Percentiles rank a stretch among this genome's conserved stretches.
phyloP scores from a whole-genome alignment of 108 stramenopile genomes.

The Pseudonitzschia delicatissima region DNA sequence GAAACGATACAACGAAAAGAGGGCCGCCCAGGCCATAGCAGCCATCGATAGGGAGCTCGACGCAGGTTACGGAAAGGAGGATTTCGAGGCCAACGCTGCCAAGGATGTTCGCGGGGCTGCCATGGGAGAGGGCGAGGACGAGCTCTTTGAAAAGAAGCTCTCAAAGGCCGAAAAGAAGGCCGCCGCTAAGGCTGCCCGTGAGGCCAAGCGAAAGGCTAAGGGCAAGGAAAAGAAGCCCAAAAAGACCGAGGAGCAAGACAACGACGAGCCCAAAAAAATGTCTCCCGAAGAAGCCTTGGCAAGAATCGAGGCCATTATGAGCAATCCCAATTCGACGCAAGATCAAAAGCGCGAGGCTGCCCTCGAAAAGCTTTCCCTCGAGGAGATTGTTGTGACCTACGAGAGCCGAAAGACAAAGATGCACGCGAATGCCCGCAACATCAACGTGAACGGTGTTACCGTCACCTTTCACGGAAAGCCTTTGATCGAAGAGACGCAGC shows the following conservation, averaged over 20 bases:
- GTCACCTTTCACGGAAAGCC: slow-evolving; percentile 91
- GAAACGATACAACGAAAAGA: slow-evolving; percentile 61
- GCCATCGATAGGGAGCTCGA: slow-evolving; percentile 72
- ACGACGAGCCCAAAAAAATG: slow-evolving; percentile 37
- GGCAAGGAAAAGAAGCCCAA: slow-evolving; percentile 19
- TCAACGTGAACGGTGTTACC: slow-evolving; percentile 94
- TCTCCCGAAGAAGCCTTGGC: slow-evolving; percentile 40
- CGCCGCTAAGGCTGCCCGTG: slow-evolving; percentile 77
- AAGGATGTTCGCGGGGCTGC: slow-evolving; percentile 77
- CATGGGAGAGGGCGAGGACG: slow-evolving; percentile 91
- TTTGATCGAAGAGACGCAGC: slow-evolving; percentile 83
- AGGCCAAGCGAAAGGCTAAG: slow-evolving; percentile 87
- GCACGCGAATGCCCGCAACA: slow-evolving; percentile 92
- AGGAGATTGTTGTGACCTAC: slow-evolving; percentile 84
- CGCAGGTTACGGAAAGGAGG: slow-evolving; percentile 63
- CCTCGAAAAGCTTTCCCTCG: slow-evolving; percentile 67
- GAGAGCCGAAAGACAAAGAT: slow-evolving; percentile 65
- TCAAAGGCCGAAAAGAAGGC: slow-evolving; percentile 93
- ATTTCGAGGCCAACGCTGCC: slow-evolving; percentile 45
- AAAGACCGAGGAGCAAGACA: slow-evolving; percentile 39
- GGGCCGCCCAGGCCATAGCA: slow-evolving; percentile 49
- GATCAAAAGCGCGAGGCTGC: slow-evolving; percentile 64
- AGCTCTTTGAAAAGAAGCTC: slow-evolving; percentile 89
- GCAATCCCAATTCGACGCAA: slow-evolving; percentile 43
- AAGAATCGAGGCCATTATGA: slow-evolving; percentile 11